A percentile compares a stretch with the other conserved stretches of the same genome.
Conservation (phyloP, 306 rosid genomes). For the Inga laurina region DNA sequence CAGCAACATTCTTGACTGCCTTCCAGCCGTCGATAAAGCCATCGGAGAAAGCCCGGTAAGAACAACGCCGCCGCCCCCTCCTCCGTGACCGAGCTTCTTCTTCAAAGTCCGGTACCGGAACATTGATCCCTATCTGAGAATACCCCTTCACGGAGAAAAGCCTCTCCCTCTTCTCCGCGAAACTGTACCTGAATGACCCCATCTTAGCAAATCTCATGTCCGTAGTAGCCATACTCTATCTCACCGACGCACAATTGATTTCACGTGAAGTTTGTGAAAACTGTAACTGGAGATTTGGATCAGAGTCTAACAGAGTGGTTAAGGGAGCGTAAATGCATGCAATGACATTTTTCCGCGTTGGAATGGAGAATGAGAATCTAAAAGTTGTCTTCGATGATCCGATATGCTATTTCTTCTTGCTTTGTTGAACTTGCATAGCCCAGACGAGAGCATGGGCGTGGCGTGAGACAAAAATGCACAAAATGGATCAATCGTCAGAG, state of each 20-base stretch:
- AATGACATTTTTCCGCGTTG: neutral
- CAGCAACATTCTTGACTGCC: slow-evolving; percentile 30
- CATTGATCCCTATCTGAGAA: slow-evolving; percentile 45
- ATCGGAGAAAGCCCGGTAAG: slow-evolving; percentile 40
- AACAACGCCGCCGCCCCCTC: slow-evolving; percentile 30
- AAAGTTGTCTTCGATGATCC: neutral
- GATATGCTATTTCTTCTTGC: neutral
- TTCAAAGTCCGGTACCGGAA: slow-evolving; percentile 19
- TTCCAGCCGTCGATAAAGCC: slow-evolving; percentile 26
- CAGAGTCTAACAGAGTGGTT: neutral
- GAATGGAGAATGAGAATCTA: neutral
- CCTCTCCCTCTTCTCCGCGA: slow-evolving; percentile 67
- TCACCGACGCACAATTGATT: too few relatives aligned
- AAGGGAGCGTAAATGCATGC: neutral
- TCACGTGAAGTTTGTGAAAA: neutral
- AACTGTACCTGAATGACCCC: slow-evolving; percentile 66
- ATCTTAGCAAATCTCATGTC: slow-evolving; percentile 38
- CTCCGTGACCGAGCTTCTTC: slow-evolving; percentile 20
- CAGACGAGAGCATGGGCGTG: neutral
- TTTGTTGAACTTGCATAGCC: neutral
- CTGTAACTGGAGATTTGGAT: neutral
- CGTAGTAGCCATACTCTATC: slow-evolving; percentile 34
- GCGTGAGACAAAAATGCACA: neutral
- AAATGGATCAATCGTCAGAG: neutral
- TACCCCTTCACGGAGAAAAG: slow-evolving; percentile 52